These are phyloP conservation scores for Flaveria bidentis DNA, from an alignment of 129 eudicot species.

Conservation along the genomic window DNA sequence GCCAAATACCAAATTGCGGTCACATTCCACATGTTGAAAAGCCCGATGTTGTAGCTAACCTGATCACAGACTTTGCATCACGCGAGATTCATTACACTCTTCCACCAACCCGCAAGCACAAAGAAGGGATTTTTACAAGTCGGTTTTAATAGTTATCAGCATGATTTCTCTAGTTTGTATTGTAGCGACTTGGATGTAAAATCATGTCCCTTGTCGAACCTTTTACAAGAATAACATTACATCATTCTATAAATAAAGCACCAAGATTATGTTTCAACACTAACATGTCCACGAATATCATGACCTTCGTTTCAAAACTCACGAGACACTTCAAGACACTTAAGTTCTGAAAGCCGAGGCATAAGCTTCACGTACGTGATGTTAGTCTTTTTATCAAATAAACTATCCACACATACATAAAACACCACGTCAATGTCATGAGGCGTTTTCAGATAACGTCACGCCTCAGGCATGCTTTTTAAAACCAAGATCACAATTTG, in stretches of 20 bases:
- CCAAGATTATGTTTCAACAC: background rate
- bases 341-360: too few species aligned
- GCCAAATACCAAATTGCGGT: conserved; percentile 75
- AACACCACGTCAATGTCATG: background rate
- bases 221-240: conserved; percentile 6
- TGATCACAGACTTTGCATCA: conserved; percentile 57
- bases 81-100: background rate
- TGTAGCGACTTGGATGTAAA: conserved; percentile 23
- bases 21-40: conserved; percentile 92
- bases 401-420: background rate
- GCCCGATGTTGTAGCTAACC: conserved; percentile 53
- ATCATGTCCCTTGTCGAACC: background rate
- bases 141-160: background rate
- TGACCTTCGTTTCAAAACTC: background rate
- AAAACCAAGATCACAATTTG: background rate
- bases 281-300: background rate
- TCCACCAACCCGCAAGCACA: background rate
- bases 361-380: too few species aligned
- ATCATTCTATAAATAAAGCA: background rate
- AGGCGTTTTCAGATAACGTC: too few species aligned
- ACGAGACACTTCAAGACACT: too few species aligned
- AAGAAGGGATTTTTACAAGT: conserved; percentile 14
- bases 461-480: background rate
- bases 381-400: background rate
- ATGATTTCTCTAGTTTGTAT: background rate